Base-by-base conservation (phyloP, 441 rosid genomes). In the Populus tomentosa region DNA sequence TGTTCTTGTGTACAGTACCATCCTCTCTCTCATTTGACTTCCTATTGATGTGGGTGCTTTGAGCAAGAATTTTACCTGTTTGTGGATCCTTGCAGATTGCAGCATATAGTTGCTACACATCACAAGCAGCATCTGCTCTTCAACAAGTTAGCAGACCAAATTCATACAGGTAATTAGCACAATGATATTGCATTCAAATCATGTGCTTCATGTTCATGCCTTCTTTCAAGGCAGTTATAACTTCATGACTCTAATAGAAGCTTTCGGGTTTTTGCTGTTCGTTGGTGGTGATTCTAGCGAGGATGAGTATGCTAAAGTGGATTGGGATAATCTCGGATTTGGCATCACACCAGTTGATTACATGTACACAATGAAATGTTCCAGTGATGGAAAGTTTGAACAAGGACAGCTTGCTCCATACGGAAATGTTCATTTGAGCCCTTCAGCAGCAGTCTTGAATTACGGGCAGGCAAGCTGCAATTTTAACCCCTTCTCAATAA, bases 241-340 rank as follows among this genome's bases (percentile, higher is more conserved):
- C 56, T 46, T 0, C 20, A n/a, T 28, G 40, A 33, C 8, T n/a
- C 18, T 73, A 26, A 32, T 69, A 5, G 5, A 26, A 21, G 40
- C 73, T 0, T 56, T 30, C 53, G 6, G 7, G 35, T 26, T 50
- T 10, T 13, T 42, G 9, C 5, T 67, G 16, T 64, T 7, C 11
- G 74, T 66, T 72, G 40, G 10, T 23, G 28, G 67, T 78, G 78
- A 38, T 21, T 59, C 36, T 72, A 80, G 89, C 26, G 89, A 85
- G 9, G 91, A 88, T 75, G 92, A 89, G 78, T 89, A 87, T 77
- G 95, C 88, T 35, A 90, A 91, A 46, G 71, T 90, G 85, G 97
- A 95, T 28, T 95, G 97, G 97, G 97, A 93, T 72, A 91, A 88
- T 73, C 94, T 95, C n/a, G 94, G 98, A 69, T 95, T 95, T 67